phyloP scores from a whole-genome alignment of 1,139 yeast genomes.

The Yamadazyma friedrichii region DNA sequence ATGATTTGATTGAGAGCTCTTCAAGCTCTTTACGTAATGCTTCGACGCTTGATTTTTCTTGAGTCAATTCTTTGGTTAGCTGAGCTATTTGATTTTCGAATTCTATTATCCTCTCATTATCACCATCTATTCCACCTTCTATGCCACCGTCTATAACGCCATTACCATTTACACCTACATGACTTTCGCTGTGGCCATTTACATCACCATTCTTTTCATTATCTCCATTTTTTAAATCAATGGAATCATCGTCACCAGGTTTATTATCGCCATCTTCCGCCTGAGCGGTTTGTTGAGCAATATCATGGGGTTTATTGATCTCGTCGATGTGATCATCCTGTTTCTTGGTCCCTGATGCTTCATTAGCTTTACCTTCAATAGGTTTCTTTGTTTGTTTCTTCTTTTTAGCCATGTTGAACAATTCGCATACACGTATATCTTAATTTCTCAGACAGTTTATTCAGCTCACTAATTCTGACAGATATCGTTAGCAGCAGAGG shows the following conservation, averaged over 20 bases:
- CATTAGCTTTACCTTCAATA: not conserved
- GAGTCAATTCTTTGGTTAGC: not conserved
- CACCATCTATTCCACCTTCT: not conserved
- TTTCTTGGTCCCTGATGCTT: not conserved
- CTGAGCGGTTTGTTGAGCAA: not conserved
- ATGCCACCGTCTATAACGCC: conserved; percentile 1
- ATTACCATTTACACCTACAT: too few relatives aligned
- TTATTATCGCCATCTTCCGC: not conserved
- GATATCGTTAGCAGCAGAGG: too few relatives aligned
- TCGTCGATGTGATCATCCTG: too few relatives aligned
- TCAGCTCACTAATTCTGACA: not conserved
- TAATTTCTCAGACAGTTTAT: not conserved
- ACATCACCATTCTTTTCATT: conserved; percentile 1
- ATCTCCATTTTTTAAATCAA: too few relatives aligned
- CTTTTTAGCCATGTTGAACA: conserved; percentile 27
- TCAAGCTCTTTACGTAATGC: not conserved
- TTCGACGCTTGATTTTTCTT: not conserved
- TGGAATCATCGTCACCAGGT: too few relatives aligned
- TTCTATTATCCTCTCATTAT: not conserved
- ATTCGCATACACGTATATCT: conserved; percentile 2
- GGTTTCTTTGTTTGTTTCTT: conserved; percentile 21
- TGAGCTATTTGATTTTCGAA: conserved; percentile 7
- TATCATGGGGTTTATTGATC: too few relatives aligned
- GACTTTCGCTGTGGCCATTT: too few relatives aligned
- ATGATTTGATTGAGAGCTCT: not conserved